Percentiles rank a stretch among this genome's conserved stretches.
These are phyloP conservation scores for Cutaneotrichosporon dermatis DNA, from an alignment of 1,284 basidiomycete genomes.

Conservation along the genomic window DNA sequence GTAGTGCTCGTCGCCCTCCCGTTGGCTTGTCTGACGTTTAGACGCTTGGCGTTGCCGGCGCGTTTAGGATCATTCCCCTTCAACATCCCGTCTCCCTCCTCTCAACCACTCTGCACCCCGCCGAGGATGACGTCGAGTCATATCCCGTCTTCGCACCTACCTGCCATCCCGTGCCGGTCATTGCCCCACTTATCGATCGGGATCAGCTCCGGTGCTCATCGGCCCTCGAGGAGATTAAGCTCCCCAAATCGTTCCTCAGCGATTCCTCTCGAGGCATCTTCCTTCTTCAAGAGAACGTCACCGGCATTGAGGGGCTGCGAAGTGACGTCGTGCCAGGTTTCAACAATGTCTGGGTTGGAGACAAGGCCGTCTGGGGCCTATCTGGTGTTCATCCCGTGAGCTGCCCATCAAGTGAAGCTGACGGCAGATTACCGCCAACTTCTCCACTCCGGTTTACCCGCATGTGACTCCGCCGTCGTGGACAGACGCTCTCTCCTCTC, in stretches of 20 bases:
- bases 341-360: slow-evolving; percentile 40
- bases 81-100: slow-evolving; percentile 28
- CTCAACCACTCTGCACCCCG: slow-evolving; percentile 47
- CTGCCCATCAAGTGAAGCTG: slow-evolving; percentile 9
- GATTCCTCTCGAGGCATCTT: slow-evolving; percentile 25
- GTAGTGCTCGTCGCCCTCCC: background rate
- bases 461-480: slow-evolving; percentile 57
- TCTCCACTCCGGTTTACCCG: slow-evolving; percentile 50
- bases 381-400: slow-evolving; percentile 58
- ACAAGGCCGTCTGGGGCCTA: slow-evolving; percentile 50
- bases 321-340: slow-evolving; percentile 44
- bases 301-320: slow-evolving; percentile 40
- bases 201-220: background rate
- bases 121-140: slow-evolving; percentile 45
- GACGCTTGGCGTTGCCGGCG: slow-evolving; percentile 37
- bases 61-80: slow-evolving; percentile 37
- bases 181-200: slow-evolving; percentile 31
- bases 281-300: slow-evolving; percentile 36
- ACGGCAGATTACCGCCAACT: slow-evolving; percentile 29
- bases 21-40: slow-evolving; percentile 31
- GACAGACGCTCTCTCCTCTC: slow-evolving; percentile 52
- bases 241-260: slow-evolving; percentile 22
- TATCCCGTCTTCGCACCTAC: slow-evolving; percentile 52
- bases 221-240: background rate
- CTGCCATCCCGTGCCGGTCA: slow-evolving; percentile 54